A percentile compares a stretch with the other conserved stretches of the same genome.
These are phyloP conservation scores for Ziziphus jujuba DNA, from an alignment of 306 rosid genomes.

Conservation along the genomic window DNA sequence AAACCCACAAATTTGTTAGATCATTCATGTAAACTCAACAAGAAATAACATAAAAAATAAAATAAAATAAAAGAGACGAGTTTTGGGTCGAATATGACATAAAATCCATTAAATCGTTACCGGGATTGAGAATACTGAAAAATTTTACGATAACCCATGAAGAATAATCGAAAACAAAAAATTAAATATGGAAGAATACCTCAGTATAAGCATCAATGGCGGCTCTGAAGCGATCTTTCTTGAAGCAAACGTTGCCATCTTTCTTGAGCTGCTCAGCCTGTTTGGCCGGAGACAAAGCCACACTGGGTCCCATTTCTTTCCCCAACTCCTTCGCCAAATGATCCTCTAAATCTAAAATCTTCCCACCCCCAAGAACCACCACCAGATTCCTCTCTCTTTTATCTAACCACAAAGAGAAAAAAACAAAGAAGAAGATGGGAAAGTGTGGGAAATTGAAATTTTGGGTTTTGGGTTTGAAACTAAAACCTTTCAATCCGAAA, in stretches of 20 bases:
- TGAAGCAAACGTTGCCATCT: constrained; percentile 79
- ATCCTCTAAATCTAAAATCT: background rate
- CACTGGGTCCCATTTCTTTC: constrained; percentile 49
- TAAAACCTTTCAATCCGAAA: too few relatives aligned
- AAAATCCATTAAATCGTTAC: constrained; percentile 1
- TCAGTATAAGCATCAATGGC: constrained; percentile 95
- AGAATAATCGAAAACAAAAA: background rate
- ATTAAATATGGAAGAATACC: constrained; percentile 35
- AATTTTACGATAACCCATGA: background rate
- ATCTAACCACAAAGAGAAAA: too few relatives aligned
- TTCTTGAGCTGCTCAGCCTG: constrained; percentile 70
- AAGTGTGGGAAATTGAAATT: background rate
- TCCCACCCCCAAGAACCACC: too few relatives aligned
- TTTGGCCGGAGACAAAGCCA: constrained; percentile 32
- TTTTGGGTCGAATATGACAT: background rate
- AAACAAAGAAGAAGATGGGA: too few relatives aligned
- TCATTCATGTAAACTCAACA: background rate
- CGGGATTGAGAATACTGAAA: background rate
- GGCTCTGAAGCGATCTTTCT: constrained; percentile 71
- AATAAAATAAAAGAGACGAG: background rate
- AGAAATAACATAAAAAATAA: background rate
- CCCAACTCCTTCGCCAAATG: constrained; percentile 1
- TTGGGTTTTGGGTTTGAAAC: too few relatives aligned
- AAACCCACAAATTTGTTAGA: background rate
- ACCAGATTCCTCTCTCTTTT: too few relatives aligned